Base-by-base conservation (phyloP, 148 eudicot genomes). In the Vaccinium macrocarpon region DNA sequence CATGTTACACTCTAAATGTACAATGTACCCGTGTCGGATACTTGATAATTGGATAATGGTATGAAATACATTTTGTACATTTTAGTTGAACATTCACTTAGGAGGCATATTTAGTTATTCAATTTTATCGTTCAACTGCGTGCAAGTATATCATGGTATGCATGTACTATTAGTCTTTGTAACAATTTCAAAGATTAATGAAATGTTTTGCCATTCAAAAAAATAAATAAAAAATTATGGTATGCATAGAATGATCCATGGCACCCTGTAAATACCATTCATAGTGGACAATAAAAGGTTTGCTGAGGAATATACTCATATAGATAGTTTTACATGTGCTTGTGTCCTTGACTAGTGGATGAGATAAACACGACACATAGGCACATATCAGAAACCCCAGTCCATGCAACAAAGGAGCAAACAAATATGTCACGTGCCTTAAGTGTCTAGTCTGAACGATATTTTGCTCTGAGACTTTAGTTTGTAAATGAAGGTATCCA, bases 401-500 rank as follows among this genome's bases (percentile, higher is more conserved):
- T 1, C 11, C 46, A 16, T 35, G n/a, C 19, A 29, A 35, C 49
- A 72, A 72, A 35, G 3, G 38, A 64, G 70, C 42, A 11, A 81
- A 35, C 9, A 25, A 42, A 15, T 12, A 7, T 5, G 13, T 29
- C 10, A 32, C 62, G 32, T 21, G 21, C 68, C 42, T 25, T 70
- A 25, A 29, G 78, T 50, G 52, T 35, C 21, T 27, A 18, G 48
- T 74, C 49, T 85, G 76, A 16, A 16, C 48, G 29, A 23, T 19
- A 27, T 57, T 27, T 83, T 48, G 27, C 2, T 5, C 23, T 61
- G n/a, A 74, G 46, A 84, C 51, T 81, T 70, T 73, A 78, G 27
- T 57, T 55, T 51, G 13, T 25, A 59, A 21, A 21, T 83, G 72
- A 80, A 95, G 98, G 93, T 95, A 95, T 85, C 79, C 88, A 9